phyloP scores from a whole-genome alignment of 208 protist genomes.

The Angomonas desouzai region DNA sequence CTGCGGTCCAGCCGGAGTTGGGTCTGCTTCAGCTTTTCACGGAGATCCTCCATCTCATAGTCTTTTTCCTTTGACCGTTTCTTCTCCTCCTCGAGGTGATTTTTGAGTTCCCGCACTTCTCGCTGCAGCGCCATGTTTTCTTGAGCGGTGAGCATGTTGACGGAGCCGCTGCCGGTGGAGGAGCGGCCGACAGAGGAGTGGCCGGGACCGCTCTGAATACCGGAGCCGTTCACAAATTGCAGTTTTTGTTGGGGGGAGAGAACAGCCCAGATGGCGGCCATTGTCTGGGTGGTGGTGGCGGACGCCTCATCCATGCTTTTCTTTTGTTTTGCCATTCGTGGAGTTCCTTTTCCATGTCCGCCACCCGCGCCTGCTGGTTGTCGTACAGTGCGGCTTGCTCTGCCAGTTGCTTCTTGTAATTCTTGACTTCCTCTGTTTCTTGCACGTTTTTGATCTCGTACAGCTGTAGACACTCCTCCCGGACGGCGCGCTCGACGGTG shows the following conservation, averaged over 20 bases:
- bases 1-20: constrained; percentile 23
- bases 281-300: constrained; percentile 30
- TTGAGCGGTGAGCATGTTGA: background rate
- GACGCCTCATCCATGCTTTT: constrained; percentile 22
- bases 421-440: constrained; percentile 29
- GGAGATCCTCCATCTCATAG: constrained; percentile 20
- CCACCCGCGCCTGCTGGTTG: constrained; percentile 32
- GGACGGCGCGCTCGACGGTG: constrained; percentile 29
- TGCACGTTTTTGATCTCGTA: constrained; percentile 22
- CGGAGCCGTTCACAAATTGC: constrained; percentile 23
- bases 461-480: constrained; percentile 36
- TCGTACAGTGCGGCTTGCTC: constrained; percentile 37
- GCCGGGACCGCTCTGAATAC: background rate
- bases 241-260: constrained; percentile 48
- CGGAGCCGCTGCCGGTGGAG: background rate
- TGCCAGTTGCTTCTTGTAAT: constrained; percentile 31
- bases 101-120: constrained; percentile 22
- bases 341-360: constrained; percentile 40
- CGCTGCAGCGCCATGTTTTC: constrained; percentile 16
- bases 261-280: constrained; percentile 34
- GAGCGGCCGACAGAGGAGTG: background rate
- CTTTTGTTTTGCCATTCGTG: constrained; percentile 26
- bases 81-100: constrained; percentile 26
- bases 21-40: constrained; percentile 18
- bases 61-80: constrained; percentile 22